Evolutionary conservation across 2,329 filamentous ascomycete species (phyloP).

Genomic region (Mollisiaceae sp.): DNA sequence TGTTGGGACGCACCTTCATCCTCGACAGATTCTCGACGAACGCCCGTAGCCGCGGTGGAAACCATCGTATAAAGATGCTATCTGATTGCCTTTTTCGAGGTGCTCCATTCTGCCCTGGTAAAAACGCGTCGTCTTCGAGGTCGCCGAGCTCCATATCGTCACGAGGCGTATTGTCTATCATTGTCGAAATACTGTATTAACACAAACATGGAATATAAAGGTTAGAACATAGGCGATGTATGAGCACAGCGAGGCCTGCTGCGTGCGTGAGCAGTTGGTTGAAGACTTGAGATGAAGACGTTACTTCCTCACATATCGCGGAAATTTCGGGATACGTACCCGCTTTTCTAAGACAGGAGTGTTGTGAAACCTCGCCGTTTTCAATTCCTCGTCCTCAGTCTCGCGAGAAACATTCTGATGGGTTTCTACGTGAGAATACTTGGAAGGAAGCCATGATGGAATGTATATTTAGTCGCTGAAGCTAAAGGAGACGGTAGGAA

Average conservation of each 20-base stretch:
- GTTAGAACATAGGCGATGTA: not conserved
- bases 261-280: not conserved
- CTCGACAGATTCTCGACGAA: constrained; percentile 25
- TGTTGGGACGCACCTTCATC: constrained; percentile 20
- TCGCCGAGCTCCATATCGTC: not conserved
- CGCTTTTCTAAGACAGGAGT: constrained; percentile 1
- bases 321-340: constrained; percentile 2
- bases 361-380: not conserved
- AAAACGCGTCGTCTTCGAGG: constrained; percentile 26
- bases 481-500: not conserved
- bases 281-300: not conserved
- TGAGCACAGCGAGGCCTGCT: constrained; percentile 4
- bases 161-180: not conserved
- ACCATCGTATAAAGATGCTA: constrained; percentile 19
- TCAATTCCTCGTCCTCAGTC: not conserved
- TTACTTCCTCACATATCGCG: not conserved
- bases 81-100: constrained; percentile 1
- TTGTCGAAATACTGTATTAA: not conserved
- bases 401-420: not conserved
- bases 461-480: not conserved
- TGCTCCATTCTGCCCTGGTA: constrained; percentile 8
- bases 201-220: constrained; percentile 3
- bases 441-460: not conserved
- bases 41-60: constrained; percentile 17
- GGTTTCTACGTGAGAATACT: not conserved